Conservation (phyloP, 371 early-diverging fungal species). For the Syncephalis fuscata region DNA sequence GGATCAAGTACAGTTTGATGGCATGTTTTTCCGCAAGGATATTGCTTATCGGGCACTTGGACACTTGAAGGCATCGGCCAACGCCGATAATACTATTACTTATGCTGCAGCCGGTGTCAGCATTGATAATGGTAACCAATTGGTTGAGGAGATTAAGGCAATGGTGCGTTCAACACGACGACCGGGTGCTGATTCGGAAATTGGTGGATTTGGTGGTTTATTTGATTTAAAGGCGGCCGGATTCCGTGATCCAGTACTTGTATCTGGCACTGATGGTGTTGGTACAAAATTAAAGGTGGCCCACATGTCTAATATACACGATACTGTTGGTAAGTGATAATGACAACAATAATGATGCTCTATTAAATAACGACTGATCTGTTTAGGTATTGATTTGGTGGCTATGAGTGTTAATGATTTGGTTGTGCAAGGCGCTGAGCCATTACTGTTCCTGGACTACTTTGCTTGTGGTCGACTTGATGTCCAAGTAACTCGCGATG, state of each 20-base stretch:
- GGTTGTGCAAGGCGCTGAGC: constrained; percentile 97
- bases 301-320: constrained; percentile 62
- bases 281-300: constrained; percentile 97
- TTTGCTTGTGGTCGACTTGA: constrained; percentile 90
- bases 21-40: constrained; percentile 73
- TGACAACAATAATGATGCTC: not conserved
- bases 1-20: constrained; percentile 56
- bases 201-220: constrained; percentile 96
- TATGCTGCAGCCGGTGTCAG: constrained; percentile 93
- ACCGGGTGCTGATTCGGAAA: constrained; percentile 83
- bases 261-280: constrained; percentile 95
- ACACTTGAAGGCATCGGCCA: constrained; percentile 13
- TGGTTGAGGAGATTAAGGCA: constrained; percentile 91
- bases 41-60: constrained; percentile 64
- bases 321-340: constrained; percentile 46
- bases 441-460: constrained; percentile 94
- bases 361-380: constrained; percentile 2
- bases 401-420: constrained; percentile 98
- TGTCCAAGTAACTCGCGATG: constrained; percentile 75
- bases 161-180: constrained; percentile 82
- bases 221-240: constrained; percentile 91
- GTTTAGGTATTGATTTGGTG: constrained; percentile 76
- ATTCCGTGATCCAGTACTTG: constrained; percentile 77
- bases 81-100: constrained; percentile 43
- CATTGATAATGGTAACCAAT: constrained; percentile 87